Evolutionary conservation across 2,329 filamentous ascomycete genomes (phyloP).

Genomic region (Cladosporium sp.): DNA sequence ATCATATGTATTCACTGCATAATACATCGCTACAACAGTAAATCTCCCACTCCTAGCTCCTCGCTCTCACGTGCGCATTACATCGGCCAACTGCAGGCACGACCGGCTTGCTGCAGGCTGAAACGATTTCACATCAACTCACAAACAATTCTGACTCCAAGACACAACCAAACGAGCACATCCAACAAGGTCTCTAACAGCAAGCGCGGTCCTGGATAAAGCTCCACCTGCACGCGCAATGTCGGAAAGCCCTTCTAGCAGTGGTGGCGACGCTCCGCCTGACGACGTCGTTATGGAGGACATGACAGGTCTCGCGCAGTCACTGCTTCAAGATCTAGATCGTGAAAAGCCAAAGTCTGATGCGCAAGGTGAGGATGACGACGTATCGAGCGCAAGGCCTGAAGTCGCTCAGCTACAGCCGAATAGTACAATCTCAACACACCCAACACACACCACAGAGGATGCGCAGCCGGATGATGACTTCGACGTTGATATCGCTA

Average conservation of each 20-base stretch:
- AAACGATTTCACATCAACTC: not conserved
- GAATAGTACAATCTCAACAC: no score
- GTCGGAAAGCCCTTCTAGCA: not conserved
- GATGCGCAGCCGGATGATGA: not conserved
- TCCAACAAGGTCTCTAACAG: no score
- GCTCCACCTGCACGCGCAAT: not conserved
- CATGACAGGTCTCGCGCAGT: not conserved
- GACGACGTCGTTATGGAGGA: constrained; percentile 10
- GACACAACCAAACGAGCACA: no score
- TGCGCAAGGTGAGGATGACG: not conserved
- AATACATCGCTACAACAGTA: not conserved
- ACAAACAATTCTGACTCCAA: no score
- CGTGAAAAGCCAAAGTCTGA: not conserved
- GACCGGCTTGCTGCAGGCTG: not conserved
- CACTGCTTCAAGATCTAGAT: not conserved
- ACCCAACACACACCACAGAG: not conserved
- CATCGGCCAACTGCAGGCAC: not conserved
- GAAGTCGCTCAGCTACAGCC: no score
- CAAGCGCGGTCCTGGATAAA: not conserved
- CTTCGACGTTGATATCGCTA: not conserved
- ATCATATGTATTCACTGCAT: not conserved
- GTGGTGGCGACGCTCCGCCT: not conserved
- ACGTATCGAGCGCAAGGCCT: no score
- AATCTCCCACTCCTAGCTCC: no score
- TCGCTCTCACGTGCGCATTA: not conserved